Conservation (phyloP, 1,284 basidiomycete species). For the Ustilago sp. region DNA sequence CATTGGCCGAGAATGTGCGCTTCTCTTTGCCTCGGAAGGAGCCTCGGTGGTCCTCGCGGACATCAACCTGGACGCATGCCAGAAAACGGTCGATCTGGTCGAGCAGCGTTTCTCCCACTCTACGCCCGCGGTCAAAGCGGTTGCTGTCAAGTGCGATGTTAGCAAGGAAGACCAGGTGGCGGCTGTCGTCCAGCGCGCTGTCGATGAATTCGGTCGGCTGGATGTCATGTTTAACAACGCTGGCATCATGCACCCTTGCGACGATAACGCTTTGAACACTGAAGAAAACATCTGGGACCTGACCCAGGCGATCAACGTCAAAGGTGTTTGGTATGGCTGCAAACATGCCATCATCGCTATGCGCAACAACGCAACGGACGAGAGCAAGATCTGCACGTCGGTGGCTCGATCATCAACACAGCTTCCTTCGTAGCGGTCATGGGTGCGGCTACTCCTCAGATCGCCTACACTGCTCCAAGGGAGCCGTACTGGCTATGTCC, state of each 20-base stretch:
- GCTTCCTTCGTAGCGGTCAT: slow-evolving; percentile 93
- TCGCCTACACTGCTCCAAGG: slow-evolving; percentile 82
- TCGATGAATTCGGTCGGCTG: slow-evolving; percentile 85
- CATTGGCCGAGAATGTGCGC: slow-evolving; percentile 90
- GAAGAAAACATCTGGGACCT: slow-evolving; percentile 88
- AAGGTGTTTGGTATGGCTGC: slow-evolving; percentile 98
- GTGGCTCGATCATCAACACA: slow-evolving; percentile 96
- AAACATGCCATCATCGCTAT: slow-evolving; percentile 93
- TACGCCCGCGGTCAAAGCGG: slow-evolving; percentile 71
- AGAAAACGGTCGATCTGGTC: slow-evolving; percentile 79
- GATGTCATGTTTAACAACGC: slow-evolving; percentile 78
- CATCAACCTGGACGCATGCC: slow-evolving; percentile 81
- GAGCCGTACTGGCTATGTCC: slow-evolving; percentile 96
- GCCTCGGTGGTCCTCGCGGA: slow-evolving; percentile 87
- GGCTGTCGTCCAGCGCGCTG: slow-evolving; percentile 81
- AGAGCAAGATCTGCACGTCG: slow-evolving; percentile 80
- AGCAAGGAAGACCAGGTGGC: slow-evolving; percentile 87
- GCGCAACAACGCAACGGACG: slow-evolving; percentile 84
- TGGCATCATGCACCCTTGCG: slow-evolving; percentile 94
- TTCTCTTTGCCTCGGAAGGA: slow-evolving; percentile 92
- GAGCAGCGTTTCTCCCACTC: slow-evolving; percentile 77
- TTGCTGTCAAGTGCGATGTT: slow-evolving; percentile 85
- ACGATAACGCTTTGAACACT: slow-evolving; percentile 93
- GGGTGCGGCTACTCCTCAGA: slow-evolving; percentile 93
- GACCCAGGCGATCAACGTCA: slow-evolving; percentile 88